Evolutionary conservation across 108 stramenopile species (phyloP).

Genomic region (Aurantiochytrium sp.): DNA sequence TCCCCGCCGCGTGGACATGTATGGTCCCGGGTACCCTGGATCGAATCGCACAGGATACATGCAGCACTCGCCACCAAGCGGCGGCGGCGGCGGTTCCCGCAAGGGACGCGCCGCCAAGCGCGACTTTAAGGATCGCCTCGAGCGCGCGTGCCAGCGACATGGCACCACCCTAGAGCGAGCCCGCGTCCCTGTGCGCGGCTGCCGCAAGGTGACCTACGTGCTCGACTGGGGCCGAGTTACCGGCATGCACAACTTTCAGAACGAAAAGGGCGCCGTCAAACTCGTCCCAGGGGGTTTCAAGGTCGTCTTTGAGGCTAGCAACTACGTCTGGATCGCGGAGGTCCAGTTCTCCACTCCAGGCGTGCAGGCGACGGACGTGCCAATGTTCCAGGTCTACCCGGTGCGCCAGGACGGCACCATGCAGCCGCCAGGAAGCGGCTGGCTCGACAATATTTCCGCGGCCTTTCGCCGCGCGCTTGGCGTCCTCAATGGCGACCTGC

Average conservation of each 20-base stretch:
- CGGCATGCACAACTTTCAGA: not conserved
- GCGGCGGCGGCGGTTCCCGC: not conserved
- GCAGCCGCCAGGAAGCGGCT: not conserved
- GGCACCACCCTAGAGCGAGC: not conserved
- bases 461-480: not conserved
- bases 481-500: not conserved
- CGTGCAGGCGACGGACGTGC: not conserved
- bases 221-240: slow-evolving; percentile 4
- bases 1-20: too few relatives aligned
- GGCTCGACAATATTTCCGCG: slow-evolving; percentile 13
- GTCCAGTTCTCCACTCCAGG: not conserved
- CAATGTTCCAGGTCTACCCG: not conserved
- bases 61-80: too few relatives aligned
- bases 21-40: too few relatives aligned
- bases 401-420: not conserved
- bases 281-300: not conserved
- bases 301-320: not conserved
- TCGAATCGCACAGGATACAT: too few relatives aligned
- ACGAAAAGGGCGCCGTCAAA: not conserved
- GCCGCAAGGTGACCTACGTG: slow-evolving; percentile 28
- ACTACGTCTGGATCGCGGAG: slow-evolving; percentile 11
- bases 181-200: not conserved
- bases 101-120: not conserved
- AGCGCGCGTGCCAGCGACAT: not conserved
- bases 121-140: not conserved